phyloP scores from a whole-genome alignment of 192 early-diverging fungal genomes.

The Coemansia sp. region DNA sequence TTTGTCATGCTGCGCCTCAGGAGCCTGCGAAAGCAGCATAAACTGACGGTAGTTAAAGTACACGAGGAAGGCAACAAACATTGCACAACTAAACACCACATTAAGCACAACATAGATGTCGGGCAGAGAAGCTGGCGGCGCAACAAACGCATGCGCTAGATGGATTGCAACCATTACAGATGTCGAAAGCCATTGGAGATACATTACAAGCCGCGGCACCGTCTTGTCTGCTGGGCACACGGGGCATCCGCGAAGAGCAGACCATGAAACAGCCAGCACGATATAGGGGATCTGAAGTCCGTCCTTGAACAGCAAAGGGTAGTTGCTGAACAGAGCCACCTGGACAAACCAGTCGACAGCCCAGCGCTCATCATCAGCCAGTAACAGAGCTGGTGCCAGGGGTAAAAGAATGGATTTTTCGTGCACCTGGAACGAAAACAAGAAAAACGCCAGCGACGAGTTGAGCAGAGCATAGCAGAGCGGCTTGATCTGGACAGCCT shows the following conservation, averaged over 20 bases:
- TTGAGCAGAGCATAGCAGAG: constrained; percentile 73
- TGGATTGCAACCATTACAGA: constrained; percentile 58
- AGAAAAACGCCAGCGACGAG: constrained; percentile 84
- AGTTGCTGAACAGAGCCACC: constrained; percentile 85
- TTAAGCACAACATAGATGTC: constrained; percentile 83
- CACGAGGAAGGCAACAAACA: constrained; percentile 62
- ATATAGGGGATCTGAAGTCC: constrained; percentile 68
- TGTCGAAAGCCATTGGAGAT: constrained; percentile 27
- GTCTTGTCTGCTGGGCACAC: constrained; percentile 16
- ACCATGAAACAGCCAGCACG: constrained; percentile 70
- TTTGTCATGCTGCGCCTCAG: constrained; percentile 8
- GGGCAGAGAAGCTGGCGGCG: constrained; percentile 68
- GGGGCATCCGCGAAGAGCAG: constrained; percentile 55
- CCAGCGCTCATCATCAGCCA: constrained; percentile 67
- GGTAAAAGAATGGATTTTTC: constrained; percentile 96
- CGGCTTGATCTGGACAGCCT: constrained; percentile 8
- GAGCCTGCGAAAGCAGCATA: constrained; percentile 6
- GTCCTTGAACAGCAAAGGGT: constrained; percentile 79
- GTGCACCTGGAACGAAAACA: constrained; percentile 97
- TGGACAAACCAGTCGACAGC: constrained; percentile 68
- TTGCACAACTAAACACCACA: constrained; percentile 60
- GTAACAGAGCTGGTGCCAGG: constrained; percentile 65
- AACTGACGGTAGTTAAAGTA: constrained; percentile 74
- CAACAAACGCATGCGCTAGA: constrained; percentile 53
- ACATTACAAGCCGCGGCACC: constrained; percentile 5